phyloP scores from a whole-genome alignment of 495 filamentous ascomycete genomes.

The Penicillium canescens region DNA sequence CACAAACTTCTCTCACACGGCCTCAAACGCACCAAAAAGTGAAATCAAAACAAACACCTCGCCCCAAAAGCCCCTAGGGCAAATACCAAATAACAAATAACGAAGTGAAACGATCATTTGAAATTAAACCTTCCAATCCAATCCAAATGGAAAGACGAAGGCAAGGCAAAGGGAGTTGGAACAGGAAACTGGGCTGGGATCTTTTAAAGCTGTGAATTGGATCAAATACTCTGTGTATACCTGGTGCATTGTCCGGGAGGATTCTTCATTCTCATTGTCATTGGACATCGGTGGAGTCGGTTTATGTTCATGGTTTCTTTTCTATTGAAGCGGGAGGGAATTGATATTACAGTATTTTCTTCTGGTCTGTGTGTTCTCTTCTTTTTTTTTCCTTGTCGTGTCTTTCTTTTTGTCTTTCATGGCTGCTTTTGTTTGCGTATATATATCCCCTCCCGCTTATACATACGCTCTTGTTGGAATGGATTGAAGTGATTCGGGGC shows the following conservation, averaged over 20 bases:
- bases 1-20: too few species aligned
- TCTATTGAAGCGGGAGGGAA: background rate
- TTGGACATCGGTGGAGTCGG: slow-evolving; percentile 7
- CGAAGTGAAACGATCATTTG: slow-evolving; percentile 7
- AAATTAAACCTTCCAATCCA: background rate
- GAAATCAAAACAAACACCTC: too few species aligned
- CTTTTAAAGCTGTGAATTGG: slow-evolving; percentile 2
- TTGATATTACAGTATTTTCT: background rate
- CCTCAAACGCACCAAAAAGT: too few species aligned
- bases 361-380: too few species aligned
- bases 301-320: background rate
- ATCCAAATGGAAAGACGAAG: background rate
- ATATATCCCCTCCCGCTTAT: slow-evolving; percentile 1
- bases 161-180: background rate
- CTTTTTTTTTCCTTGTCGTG: background rate
- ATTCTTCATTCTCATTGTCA: slow-evolving; percentile 4
- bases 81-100: too few species aligned
- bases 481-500: slow-evolving; percentile 5
- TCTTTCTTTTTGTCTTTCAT: background rate
- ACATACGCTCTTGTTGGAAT: slow-evolving; percentile 1
- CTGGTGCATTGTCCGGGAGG: slow-evolving; percentile 4
- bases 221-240: slow-evolving; percentile 7
- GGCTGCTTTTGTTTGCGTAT: background rate
- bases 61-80: too few species aligned
- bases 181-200: background rate